These are phyloP conservation scores for Berberis vulgaris DNA, from an alignment of 164 flowering plant genomes.

Conservation along the genomic window DNA sequence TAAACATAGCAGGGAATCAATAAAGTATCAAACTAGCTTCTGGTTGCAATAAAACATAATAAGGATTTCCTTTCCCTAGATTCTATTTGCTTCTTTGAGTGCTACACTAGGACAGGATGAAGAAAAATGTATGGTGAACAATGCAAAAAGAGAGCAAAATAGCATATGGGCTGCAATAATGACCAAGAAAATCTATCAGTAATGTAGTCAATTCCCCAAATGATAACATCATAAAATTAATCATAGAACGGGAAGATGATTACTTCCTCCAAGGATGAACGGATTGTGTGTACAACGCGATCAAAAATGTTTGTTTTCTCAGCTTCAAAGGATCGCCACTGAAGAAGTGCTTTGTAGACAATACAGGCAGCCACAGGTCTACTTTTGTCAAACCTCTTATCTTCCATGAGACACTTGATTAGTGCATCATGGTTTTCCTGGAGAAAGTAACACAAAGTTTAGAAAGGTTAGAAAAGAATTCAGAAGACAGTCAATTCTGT, in stretches of 20 bases:
- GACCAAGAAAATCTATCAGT: too few species aligned
- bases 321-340: conserved; percentile 85
- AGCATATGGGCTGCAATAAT: too few species aligned
- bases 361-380: conserved; percentile 59
- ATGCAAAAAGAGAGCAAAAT: too few species aligned
- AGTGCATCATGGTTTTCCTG: conserved; percentile 73
- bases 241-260: not conserved
- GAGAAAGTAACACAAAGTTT: not conserved
- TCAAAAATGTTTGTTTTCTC: conserved; percentile 74
- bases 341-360: conserved; percentile 62
- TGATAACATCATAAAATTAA: not conserved
- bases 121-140: not conserved
- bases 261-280: conserved; percentile 53
- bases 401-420: conserved; percentile 64
- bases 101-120: not conserved
- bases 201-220: not conserved
- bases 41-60: not conserved
- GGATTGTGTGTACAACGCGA: conserved; percentile 53
- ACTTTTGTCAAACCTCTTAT: conserved; percentile 46
- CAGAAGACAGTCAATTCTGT: not conserved
- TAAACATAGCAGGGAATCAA: not conserved
- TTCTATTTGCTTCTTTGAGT: not conserved
- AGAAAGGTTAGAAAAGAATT: not conserved
- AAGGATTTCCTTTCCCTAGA: not conserved
- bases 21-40: not conserved